phyloP scores from a whole-genome alignment of 2,329 filamentous ascomycete genomes.

The Xylaria sp. region DNA sequence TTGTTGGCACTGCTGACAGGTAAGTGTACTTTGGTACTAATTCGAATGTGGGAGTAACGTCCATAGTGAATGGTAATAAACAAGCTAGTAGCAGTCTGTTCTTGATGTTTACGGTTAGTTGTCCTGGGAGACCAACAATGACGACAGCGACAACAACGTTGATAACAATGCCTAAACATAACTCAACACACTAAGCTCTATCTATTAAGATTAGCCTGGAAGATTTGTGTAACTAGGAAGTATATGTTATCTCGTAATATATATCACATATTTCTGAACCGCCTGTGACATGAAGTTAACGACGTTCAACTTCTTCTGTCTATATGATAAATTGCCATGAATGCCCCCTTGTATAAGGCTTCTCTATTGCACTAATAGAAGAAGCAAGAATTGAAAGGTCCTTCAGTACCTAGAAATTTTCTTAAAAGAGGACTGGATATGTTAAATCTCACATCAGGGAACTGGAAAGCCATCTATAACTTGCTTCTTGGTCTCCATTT shows the following conservation, averaged over 20 bases:
- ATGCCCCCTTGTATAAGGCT: neutral
- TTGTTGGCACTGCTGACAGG: neutral
- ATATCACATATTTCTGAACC: neutral
- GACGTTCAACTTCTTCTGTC: neutral
- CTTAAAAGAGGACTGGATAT: neutral
- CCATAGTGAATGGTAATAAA: neutral
- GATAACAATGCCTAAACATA: neutral
- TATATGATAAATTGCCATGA: neutral
- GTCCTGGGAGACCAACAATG: neutral
- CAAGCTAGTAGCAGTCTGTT: neutral
- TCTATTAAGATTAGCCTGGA: neutral
- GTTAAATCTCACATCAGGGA: neutral
- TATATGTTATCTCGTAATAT: neutral
- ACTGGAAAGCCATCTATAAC: conserved; percentile 36
- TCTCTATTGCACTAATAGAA: neutral
- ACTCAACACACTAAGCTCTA: neutral
- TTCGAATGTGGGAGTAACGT: neutral
- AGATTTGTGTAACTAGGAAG: neutral
- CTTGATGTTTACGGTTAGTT: neutral
- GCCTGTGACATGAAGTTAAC: neutral
- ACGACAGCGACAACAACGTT: neutral
- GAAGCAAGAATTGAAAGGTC: neutral
- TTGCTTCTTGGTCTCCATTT: conserved; percentile 51
- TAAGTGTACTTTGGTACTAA: neutral
- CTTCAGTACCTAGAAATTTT: neutral